Conservation (phyloP, 345 rosid genomes). For the Hibiscus syriacus region DNA sequence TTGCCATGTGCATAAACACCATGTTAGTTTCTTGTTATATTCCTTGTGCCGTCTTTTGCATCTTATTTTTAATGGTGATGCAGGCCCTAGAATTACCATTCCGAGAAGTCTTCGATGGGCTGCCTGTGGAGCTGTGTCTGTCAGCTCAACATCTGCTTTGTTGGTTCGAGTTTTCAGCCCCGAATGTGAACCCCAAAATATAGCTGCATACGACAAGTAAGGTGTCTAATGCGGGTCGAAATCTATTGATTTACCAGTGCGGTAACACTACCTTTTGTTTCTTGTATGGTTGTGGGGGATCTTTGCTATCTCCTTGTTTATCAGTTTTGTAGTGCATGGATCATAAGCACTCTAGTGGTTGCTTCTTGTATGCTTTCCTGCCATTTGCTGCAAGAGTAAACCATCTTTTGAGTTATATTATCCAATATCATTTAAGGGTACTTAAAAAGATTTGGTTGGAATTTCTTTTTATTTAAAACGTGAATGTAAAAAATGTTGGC, state of each 20-base stretch:
- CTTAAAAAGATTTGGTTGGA: too few relatives aligned
- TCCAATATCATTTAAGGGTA: too few relatives aligned
- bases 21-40: neutral
- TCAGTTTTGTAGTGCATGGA: neutral
- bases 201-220: conserved; percentile 59
- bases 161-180: conserved; percentile 84
- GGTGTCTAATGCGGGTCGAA: too few relatives aligned
- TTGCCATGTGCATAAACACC: neutral
- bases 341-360: neutral
- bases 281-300: neutral
- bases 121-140: conserved; percentile 66
- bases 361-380: neutral
- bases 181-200: conserved; percentile 95
- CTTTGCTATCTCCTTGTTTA: too few relatives aligned
- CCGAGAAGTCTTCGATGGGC: conserved; percentile 85
- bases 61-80: neutral
- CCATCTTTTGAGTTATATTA: neutral
- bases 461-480: too few relatives aligned
- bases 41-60: neutral
- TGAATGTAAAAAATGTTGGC: too few relatives aligned
- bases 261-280: neutral
- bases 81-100: conserved; percentile 53
- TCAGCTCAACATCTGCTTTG: conserved; percentile 56
- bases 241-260: neutral
- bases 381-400: neutral